Base-by-base conservation (phyloP, 352 stramenopile species). In the Plasmopara viticola region DNA sequence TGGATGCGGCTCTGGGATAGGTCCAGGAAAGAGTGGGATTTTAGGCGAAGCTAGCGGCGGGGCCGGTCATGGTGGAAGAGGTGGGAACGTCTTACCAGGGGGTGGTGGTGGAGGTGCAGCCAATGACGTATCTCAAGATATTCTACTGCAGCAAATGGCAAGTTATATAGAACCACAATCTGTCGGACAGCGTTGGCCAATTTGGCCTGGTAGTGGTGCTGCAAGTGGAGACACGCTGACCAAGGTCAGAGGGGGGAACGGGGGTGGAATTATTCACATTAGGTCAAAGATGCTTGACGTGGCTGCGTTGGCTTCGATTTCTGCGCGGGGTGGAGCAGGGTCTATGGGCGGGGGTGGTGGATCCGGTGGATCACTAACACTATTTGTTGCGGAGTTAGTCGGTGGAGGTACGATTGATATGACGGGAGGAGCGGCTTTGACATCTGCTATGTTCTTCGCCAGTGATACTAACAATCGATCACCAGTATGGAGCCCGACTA, bases 261-360 rank as follows among this genome's bases (percentile, higher is more conserved):
- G 84, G 7, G 84, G 84, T 38, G 84, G 84, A 10, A 52, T 94
- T 9, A 69, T 94, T 20, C 84, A 90, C 60, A 58, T 94, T 40
- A 60, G 68, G 0, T 69, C 78, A 0, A 72, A 66, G 47, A 70
- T 68, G 13, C 61, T 94, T 4, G 52, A 64, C 5, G 57, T 94
- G 14, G 56, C 42, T 30, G 77, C 78, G 44, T 30, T 42, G 9
- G 70, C 72, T 4, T 64, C 48, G 4, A 60, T 94, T 17, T 83
- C 64, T 55, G 80, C 71, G 6, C 58, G 64, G 35, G 84, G 84
- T 28, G 69, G 73, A 4, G 52, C 56, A 28, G 84, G 84, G 8
- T 73, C 60, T 4, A 82, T 77, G 47, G 72, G 74, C 13, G 84
- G 84, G 20, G 84, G 84, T 28, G 84, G 84, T 48, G 84, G 84